Base-by-base conservation (phyloP, 2,329 filamentous ascomycete species). In the Stachybotrys chartarum region DNA sequence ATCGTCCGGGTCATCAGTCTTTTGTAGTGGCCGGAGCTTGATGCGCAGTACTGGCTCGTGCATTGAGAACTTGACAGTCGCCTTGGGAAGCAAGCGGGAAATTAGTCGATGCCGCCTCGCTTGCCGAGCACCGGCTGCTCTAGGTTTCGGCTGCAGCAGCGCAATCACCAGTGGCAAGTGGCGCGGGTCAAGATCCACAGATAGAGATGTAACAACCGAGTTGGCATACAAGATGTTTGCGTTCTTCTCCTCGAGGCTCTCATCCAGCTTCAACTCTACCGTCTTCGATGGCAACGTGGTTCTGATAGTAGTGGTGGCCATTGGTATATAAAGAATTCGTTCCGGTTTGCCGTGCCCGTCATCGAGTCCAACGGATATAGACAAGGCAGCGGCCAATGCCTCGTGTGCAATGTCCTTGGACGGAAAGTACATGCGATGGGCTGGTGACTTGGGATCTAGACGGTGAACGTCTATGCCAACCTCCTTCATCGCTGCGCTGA, bases 341-440 rank as follows among this genome's bases (percentile, higher is more conserved):
- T 97, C 91, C 0, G 90, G 87, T 63, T 89, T 88, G 8, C 88
- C 89, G 31, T 87, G 84, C n/a, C 91, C 90, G 68, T 97, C 91
- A 65, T 97, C 92, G 42, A 99, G 79, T 45, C 91, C 94, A 56
- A 97, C 80, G 0, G 93, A 93, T 55, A 99, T 89, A 1, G 94
- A 96, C 46, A 99, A 84, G 4, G 92, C 94, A 17, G 93, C 94
- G 24, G 94, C 82, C 42, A 99, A 79, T 11, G 92, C 94, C 76
- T 99, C 93, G 69, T 99, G 94, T 12, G 94, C 94, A 64, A 97
- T 86, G 67, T 97, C 94, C 58, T 91, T 87, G 24, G 88, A 85
- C 3, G 92, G 90, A 67, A 99, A 99, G 72, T 99, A 97, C 94
- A 97, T 99, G 59, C 94, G 86, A 77, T 99, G 94, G 0, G 93